Conservation (phyloP, 2,329 filamentous ascomycete genomes). For the Xylariaceae sp. region DNA sequence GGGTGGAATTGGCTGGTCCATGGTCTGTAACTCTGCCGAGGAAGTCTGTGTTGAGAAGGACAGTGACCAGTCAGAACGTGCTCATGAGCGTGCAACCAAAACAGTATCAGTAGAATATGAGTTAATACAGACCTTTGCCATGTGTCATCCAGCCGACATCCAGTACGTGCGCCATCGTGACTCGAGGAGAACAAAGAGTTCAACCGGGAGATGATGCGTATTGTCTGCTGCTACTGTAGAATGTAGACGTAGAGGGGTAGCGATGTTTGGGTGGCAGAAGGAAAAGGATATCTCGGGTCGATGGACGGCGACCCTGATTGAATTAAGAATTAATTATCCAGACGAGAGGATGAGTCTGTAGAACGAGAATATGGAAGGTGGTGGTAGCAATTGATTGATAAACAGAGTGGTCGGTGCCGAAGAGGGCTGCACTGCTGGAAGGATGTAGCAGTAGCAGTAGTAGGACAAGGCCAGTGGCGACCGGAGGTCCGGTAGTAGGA, state of each 20-base stretch:
- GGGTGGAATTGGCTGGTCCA: constrained; percentile 19
- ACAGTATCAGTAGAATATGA: neutral
- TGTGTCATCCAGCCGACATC: constrained; percentile 89
- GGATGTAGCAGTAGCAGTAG: neutral
- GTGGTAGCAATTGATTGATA: too few relatives aligned
- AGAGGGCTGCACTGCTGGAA: too few relatives aligned
- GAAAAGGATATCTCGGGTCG: neutral
- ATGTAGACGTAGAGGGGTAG: neutral
- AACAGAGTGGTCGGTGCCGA: too few relatives aligned
- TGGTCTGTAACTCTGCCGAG: constrained; percentile 24
- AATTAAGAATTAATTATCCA: neutral
- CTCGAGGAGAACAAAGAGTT: neutral
- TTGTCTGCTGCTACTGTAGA: neutral
- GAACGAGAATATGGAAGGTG: neutral
- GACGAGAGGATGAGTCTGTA: neutral
- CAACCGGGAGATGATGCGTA: neutral
- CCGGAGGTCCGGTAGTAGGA: neutral
- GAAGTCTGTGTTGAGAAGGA: constrained; percentile 21
- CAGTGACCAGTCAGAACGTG: neutral
- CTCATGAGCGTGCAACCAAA: neutral
- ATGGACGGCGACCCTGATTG: neutral
- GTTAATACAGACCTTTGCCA: constrained; percentile 62
- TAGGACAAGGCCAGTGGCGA: neutral
- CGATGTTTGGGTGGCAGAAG: neutral
- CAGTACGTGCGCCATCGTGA: constrained; percentile 70